A percentile compares a stretch with the other conserved stretches of the same genome.
Evolutionary conservation across 2,329 filamentous ascomycete genomes (phyloP).

Genomic region (Diaporthe nobilis): DNA sequence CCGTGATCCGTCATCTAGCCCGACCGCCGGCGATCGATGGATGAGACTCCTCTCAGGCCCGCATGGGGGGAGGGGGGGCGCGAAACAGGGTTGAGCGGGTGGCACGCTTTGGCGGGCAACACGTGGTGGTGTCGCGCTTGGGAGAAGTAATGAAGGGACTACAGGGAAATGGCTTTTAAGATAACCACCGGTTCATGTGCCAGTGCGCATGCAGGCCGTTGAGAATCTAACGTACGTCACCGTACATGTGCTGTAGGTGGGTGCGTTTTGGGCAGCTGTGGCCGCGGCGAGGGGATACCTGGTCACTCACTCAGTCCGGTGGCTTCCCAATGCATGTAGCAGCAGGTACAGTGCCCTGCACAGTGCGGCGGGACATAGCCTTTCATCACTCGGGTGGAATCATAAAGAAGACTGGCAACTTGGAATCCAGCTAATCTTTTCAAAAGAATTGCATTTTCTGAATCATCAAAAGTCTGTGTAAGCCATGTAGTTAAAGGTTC

Average conservation of each 20-base stretch:
- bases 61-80: neutral
- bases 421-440: neutral
- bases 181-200: neutral
- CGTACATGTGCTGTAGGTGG: slow-evolving; percentile 1
- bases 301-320: neutral
- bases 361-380: neutral
- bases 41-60: slow-evolving; percentile 13
- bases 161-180: neutral
- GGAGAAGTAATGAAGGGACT: neutral
- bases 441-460: no score
- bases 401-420: slow-evolving; percentile 3
- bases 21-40: slow-evolving; percentile 8
- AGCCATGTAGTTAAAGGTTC: no score
- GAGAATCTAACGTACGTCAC: slow-evolving; percentile 13
- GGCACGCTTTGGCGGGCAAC: neutral
- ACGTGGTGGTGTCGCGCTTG: neutral
- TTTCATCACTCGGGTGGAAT: neutral
- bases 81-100: neutral
- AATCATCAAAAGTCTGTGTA: neutral
- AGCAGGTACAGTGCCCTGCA: slow-evolving; percentile 24
- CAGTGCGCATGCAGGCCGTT: slow-evolving; percentile 17
- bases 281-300: slow-evolving; percentile 20
- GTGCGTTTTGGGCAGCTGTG: neutral
- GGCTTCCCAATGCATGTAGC: neutral
- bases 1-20: slow-evolving; percentile 13